These are phyloP conservation scores for Jaltomata sinuosa DNA, from an alignment of 257 asterid genomes.

Conservation along the genomic window DNA sequence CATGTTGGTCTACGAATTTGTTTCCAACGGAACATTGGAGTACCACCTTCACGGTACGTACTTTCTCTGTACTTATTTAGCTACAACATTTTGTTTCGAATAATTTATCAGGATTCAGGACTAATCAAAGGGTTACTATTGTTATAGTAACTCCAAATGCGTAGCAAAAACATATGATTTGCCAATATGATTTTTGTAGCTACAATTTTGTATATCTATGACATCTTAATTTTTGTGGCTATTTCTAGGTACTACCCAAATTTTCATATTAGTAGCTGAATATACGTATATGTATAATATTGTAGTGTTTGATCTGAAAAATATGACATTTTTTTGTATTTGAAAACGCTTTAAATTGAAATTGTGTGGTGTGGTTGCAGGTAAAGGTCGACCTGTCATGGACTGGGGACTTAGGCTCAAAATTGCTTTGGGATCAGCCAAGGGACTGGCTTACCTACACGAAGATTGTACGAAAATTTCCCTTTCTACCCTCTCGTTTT, in stretches of 20 bases:
- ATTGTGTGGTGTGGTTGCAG: conserved; percentile 18
- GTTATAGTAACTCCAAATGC: background rate
- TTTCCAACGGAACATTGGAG: background rate
- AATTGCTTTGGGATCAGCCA: conserved; percentile 87
- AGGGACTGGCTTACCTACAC: conserved; percentile 81
- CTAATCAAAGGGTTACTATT: background rate
- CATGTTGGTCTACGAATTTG: conserved; percentile 10
- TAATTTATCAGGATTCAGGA: background rate
- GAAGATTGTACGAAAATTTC: conserved; percentile 60
- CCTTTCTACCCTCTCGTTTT: background rate
- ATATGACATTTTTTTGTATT: background rate
- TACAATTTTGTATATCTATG: background rate
- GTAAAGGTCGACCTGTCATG: conserved; percentile 65
- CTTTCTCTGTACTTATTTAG: background rate
- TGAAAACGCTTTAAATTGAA: background rate
- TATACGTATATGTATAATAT: background rate
- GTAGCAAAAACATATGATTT: background rate
- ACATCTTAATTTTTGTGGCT: background rate
- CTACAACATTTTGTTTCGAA: background rate
- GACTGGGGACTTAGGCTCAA: conserved; percentile 73
- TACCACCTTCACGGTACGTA: conserved; percentile 4
- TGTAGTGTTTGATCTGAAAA: background rate
- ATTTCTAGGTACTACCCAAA: background rate
- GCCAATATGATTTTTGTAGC: background rate
- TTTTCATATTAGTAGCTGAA: background rate